Evolutionary conservation across 352 stramenopile genomes (phyloP).

Genomic region (Globisporangium paddicum): DNA sequence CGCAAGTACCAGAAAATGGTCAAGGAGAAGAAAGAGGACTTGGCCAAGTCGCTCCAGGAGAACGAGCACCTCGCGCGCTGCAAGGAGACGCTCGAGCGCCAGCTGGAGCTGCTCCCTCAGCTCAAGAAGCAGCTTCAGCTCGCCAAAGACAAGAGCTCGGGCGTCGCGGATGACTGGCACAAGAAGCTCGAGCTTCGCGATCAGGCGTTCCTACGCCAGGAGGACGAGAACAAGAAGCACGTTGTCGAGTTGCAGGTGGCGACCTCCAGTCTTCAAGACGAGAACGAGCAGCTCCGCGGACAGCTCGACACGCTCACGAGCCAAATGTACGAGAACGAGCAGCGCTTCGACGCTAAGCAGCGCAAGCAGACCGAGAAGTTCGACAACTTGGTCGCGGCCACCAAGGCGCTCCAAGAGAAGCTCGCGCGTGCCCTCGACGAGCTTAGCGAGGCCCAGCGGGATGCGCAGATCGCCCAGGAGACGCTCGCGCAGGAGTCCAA

Average conservation of each 20-base stretch:
- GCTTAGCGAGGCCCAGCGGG: conserved; percentile 22
- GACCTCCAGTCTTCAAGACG: conserved; percentile 19
- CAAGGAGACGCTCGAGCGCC: conserved; percentile 24
- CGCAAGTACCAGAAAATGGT: conserved; percentile 40
- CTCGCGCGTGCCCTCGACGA: conserved; percentile 23
- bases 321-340: conserved; percentile 18
- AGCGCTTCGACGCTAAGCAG: conserved; percentile 15
- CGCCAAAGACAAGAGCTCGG: conserved; percentile 35
- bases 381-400: conserved; percentile 20
- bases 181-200: conserved; percentile 33
- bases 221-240: conserved; percentile 38
- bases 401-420: conserved; percentile 29
- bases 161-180: conserved; percentile 29
- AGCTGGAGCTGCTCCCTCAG: conserved; percentile 43
- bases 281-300: conserved; percentile 22
- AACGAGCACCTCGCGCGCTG: conserved; percentile 33
- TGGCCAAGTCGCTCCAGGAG: conserved; percentile 42
- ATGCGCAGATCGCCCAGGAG: conserved; percentile 25
- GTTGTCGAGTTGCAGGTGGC: conserved; percentile 20
- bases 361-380: conserved; percentile 20
- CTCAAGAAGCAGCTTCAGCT: conserved; percentile 48
- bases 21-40: conserved; percentile 53
- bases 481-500: conserved; percentile 33
- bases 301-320: conserved; percentile 25
- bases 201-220: conserved; percentile 49